Base-by-base conservation (phyloP, 2,329 filamentous ascomycete genomes). In the Penicillium expansum region DNA sequence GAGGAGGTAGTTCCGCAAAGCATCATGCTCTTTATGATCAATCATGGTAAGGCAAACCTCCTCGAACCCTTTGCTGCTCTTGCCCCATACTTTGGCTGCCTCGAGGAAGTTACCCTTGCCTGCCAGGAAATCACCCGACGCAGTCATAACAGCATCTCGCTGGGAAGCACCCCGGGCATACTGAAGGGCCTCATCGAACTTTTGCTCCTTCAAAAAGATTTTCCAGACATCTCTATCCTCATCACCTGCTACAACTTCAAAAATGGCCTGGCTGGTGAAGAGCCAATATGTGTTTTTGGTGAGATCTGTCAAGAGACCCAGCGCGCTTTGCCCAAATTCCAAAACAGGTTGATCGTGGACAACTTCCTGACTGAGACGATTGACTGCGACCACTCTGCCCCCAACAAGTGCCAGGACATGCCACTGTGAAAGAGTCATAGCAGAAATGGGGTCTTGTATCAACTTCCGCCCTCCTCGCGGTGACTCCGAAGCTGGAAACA, bases 211-310 rank as follows among this genome's bases (percentile, higher is more conserved):
- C 57, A 97, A 82, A 85, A 97, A 90, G 51, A 97, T 91, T 70
- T 91, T 91, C 94, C 94, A 99, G 16, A 97, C 86, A 71, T 97
- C 90, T 64, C 94, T 82, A 64, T 92, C 90, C 73, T 99, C 94
- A 55, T 97, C 91, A 43, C 87, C 88, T 13, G 93, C 88, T 13
- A 94, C 90, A 57, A 99, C 88, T 76, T 99, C 94, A 65, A 92
- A 97, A 49, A 99, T 96, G 68, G 96, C 92, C 55, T 90, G 84
- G 0, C 85, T 83, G 0, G 93, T 97, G 69, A 97, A 96, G 2
- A 99, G 82, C 94, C 95, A 99, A 71, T 93, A 97, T 0, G 94
- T 99, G 69, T 93, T 95, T 79, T 97, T 96, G 73, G 94, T 93
- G 59, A 89, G 83, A 73, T 99, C 94, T 9, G 93, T 87, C 49